Base-by-base conservation (phyloP, 306 rosid genomes). In the Leucaena leucocephala region DNA sequence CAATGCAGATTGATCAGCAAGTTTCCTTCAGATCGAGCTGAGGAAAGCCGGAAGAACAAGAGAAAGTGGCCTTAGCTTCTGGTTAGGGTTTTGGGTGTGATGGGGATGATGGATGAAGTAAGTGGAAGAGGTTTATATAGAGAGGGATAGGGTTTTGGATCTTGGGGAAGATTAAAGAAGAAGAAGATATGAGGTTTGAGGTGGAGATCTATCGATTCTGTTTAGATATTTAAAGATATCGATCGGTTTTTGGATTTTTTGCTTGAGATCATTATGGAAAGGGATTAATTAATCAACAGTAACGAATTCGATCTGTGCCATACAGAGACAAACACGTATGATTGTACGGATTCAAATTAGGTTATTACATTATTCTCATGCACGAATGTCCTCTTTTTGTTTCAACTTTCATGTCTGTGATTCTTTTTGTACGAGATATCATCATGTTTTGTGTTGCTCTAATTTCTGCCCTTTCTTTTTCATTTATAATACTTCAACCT, bases 321-420 rank as follows among this genome's bases (percentile, higher is more conserved):
- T 81, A 79, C 77, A 74, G 57, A 52, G 74, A 82, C 42, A 81
- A 83, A 80, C 82, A 78, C 84, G 74, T 79, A 85, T 85, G 86
- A 80, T 85, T 87, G 35, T 83, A 89, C 93, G 93, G 89, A 59
- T 89, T 84, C 27, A 70, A 27, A 27, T 27, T 27, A 39, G 27
- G 27, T 27, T 27, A 54, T 57, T 4, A 7, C 38, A 17, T 27
- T 54, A 12, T 83, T 52, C 69, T 21, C 50, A 36, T 52, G 59
- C 38, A 22, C 15, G 8, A 9, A 34, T 15, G 50, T 34, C 22
- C 27, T 1, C 27, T 27, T 27, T 27, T 27, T 27, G 27, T 27
- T 27, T 27, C 27, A 27, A 27, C 27, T 27, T 27, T 27, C 27
- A 27, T 27, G 27, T 27, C 27, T 68, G 11, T 58, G 64, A 59